Conservation (phyloP, 1,284 basidiomycete species). For the Irpex rosettiformis region DNA sequence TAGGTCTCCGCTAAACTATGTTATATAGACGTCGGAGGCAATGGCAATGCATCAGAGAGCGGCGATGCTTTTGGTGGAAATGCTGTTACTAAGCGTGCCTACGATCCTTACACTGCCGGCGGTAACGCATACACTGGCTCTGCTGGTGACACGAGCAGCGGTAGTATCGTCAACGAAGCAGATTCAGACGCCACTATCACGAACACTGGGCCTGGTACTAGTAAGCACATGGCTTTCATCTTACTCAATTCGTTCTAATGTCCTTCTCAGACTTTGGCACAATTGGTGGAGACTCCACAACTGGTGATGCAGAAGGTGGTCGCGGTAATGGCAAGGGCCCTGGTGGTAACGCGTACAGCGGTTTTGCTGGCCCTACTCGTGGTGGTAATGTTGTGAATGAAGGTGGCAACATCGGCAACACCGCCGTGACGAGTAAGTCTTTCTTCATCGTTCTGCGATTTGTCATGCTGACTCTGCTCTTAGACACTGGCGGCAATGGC, state of each 20-base stretch:
- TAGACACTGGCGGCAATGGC: slow-evolving; percentile 13
- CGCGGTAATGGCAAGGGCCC: slow-evolving; percentile 15
- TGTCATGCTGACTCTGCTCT: background rate
- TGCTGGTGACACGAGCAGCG: slow-evolving; percentile 20
- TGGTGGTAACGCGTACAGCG: slow-evolving; percentile 22
- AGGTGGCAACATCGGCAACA: slow-evolving; percentile 11
- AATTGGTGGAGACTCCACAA: slow-evolving; percentile 15
- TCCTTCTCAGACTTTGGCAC: slow-evolving; percentile 2
- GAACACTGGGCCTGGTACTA: slow-evolving; percentile 13
- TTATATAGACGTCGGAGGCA: slow-evolving; percentile 16
- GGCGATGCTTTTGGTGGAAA: slow-evolving; percentile 17
- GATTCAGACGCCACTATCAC: slow-evolving; percentile 12
- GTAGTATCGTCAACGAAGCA: slow-evolving; percentile 19
- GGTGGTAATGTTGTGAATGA: slow-evolving; percentile 19
- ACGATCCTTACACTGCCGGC: slow-evolving; percentile 19
- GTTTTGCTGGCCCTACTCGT: slow-evolving; percentile 17
- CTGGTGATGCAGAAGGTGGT: slow-evolving; percentile 20
- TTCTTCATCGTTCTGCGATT: slow-evolving; percentile 1
- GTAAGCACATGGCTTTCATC: slow-evolving; percentile 13
- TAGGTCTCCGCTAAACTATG: background rate
- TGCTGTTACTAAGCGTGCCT: slow-evolving; percentile 13
- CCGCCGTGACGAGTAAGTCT: background rate
- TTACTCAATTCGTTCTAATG: background rate
- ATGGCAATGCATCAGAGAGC: slow-evolving; percentile 13
- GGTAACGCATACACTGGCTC: slow-evolving; percentile 28